phyloP scores from a whole-genome alignment of 208 protist species.

The Zelonia costaricensis region DNA sequence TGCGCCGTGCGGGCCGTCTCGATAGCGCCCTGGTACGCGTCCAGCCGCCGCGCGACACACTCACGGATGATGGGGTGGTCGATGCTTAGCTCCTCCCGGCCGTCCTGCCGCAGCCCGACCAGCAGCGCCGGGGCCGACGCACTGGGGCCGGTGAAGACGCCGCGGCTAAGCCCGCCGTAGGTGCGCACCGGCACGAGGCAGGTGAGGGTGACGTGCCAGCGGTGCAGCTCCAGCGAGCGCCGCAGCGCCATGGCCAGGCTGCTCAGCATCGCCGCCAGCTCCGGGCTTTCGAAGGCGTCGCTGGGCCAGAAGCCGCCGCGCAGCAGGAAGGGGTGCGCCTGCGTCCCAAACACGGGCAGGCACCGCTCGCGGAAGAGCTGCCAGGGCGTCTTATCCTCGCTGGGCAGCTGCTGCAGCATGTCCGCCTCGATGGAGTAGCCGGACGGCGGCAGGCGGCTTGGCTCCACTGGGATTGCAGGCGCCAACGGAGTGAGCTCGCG shows the following conservation, averaged over 20 bases:
- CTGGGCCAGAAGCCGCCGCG: slow-evolving; percentile 90
- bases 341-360: slow-evolving; percentile 69
- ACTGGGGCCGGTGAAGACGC: slow-evolving; percentile 79
- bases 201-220: slow-evolving; percentile 84
- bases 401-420: slow-evolving; percentile 59
- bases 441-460: background rate
- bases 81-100: slow-evolving; percentile 48
- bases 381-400: slow-evolving; percentile 88
- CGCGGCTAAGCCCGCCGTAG: slow-evolving; percentile 78
- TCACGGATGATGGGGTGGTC: slow-evolving; percentile 32
- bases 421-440: slow-evolving; percentile 37
- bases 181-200: slow-evolving; percentile 84
- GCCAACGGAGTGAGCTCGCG: background rate
- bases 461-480: no score
- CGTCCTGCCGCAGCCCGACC: slow-evolving; percentile 59
- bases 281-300: slow-evolving; percentile 81
- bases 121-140: slow-evolving; percentile 62
- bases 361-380: slow-evolving; percentile 88
- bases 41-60: slow-evolving; percentile 35
- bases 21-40: slow-evolving; percentile 2
- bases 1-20: background rate
- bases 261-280: slow-evolving; percentile 72
- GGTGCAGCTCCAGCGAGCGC: slow-evolving; percentile 82
- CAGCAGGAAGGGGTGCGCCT: slow-evolving; percentile 82
- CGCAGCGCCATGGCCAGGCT: slow-evolving; percentile 75